These are phyloP conservation scores for Diophrys sp. DNA, from an alignment of 73 alveolate genomes.

Conservation along the genomic window DNA sequence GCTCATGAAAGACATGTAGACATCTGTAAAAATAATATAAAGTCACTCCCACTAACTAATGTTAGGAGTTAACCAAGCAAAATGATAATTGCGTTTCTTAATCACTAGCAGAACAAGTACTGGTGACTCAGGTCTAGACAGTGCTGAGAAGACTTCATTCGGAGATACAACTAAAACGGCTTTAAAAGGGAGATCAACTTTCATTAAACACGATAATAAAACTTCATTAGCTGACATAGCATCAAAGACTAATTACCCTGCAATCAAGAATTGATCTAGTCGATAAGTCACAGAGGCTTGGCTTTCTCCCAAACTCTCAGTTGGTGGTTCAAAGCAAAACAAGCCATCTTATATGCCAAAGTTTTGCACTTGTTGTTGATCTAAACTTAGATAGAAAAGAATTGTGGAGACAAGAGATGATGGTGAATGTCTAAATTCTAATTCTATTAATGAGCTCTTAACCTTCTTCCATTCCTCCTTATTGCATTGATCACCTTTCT, in stretches of 20 bases:
- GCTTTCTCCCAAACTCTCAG: background rate
- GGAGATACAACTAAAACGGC: slow-evolving; percentile 1
- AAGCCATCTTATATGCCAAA: background rate
- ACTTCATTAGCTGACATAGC: background rate
- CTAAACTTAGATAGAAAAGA: background rate
- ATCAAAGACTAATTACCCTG: background rate
- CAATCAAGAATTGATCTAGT: background rate
- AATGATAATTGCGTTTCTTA: background rate
- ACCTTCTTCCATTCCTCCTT: slow-evolving; percentile 47
- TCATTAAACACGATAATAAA: background rate
- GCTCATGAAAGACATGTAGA: slow-evolving; percentile 11
- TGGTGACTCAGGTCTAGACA: background rate
- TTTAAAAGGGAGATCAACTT: background rate
- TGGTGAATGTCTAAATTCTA: slow-evolving; percentile 74
- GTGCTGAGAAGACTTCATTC: background rate
- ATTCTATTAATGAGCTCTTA: slow-evolving; percentile 52
- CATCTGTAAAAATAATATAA: slow-evolving; percentile 9
- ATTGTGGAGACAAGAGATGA: slow-evolving; percentile 4
- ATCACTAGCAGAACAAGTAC: background rate
- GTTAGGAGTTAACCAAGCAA: background rate
- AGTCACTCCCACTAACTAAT: background rate
- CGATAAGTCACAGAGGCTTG: background rate
- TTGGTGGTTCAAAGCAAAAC: background rate
- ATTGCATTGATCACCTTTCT: slow-evolving; percentile 48
- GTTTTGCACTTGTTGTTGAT: slow-evolving; percentile 7